Conservation (phyloP, 2,329 filamentous ascomycete species). For the Colletotrichum gigasporum region DNA sequence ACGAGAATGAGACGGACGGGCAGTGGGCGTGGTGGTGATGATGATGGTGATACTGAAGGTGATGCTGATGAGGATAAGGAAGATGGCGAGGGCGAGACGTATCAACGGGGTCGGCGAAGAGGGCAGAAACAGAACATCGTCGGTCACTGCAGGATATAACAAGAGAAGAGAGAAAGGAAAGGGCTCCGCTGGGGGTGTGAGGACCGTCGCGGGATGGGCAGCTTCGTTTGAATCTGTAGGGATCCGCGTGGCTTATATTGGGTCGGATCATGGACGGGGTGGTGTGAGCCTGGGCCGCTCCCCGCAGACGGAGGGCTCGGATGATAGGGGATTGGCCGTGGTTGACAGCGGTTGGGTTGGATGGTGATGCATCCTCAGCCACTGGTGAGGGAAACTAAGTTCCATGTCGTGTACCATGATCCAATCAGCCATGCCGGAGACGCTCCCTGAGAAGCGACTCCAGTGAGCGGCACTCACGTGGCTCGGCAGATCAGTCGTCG, state of each 20-base stretch:
- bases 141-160: too few species aligned
- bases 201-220: background rate
- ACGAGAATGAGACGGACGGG: background rate
- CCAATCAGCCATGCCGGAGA: background rate
- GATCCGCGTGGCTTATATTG: constrained; percentile 22
- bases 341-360: too few species aligned
- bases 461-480: constrained; percentile 2
- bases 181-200: background rate
- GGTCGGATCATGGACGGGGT: constrained; percentile 2
- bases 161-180: background rate
- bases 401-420: too few species aligned
- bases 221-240: background rate
- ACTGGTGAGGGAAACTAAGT: background rate
- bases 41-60: background rate
- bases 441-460: background rate
- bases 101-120: background rate
- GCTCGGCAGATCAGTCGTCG: constrained; percentile 16
- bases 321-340: too few species aligned
- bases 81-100: background rate
- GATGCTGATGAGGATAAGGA: background rate
- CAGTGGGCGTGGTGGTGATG: background rate
- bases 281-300: background rate
- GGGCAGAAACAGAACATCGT: background rate
- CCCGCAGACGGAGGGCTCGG: background rate
- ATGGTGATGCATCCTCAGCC: too few species aligned